Evolutionary conservation across 768 basidiomycete genomes (phyloP), one percentile per base, ranked within the genome.

Genomic region (Xerocomus potaroensis): DNA sequence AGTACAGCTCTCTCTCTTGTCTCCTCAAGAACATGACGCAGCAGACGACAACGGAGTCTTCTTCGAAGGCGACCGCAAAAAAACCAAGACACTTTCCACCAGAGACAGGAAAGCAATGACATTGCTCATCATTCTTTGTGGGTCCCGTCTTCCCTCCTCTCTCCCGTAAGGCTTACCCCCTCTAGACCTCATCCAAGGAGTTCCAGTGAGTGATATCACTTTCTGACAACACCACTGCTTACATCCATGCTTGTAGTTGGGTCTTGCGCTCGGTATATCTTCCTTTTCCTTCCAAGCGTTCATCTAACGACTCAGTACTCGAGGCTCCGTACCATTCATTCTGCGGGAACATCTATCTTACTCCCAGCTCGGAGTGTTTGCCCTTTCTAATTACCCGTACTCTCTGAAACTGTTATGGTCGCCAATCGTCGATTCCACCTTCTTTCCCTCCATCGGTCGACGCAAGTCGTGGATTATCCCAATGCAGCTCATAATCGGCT

Each of bases 401-500:
- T 96, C 92, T 18, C 80, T 99, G 59, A 99, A 99, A 70, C 68
- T 99, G 50, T 67, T 98, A 54, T 98, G 95, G 94, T 95, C 92
- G 7, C 96, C 96, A 42, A 86, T 99, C 51, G 91, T 99, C 45
- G 96, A 99, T 62, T 89, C 95, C 2, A 72, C 87, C 53, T 99
- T 87, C 66, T 73, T 86, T 58, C 70, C 80, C 30, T 84, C 80
- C 33, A 55, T 94, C 51, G 96, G 96, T n/a, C 84, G 96, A 41
- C 77, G 96, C 53, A 99, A 97, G 68, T 93, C 91, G 51, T 99
- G 96, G 96, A 98, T 99, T 56, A 85, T 98, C 51, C 96, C 96
- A 35, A 96, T 99, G 77, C 96, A 99, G 65, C 64, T 84, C 26
- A 81, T 92, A 53, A 87, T 97, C 41, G 96, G 92, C 33, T 73